These are phyloP conservation scores for Lactifluus volemus DNA, from an alignment of 768 basidiomycete genomes.

Conservation along the genomic window DNA sequence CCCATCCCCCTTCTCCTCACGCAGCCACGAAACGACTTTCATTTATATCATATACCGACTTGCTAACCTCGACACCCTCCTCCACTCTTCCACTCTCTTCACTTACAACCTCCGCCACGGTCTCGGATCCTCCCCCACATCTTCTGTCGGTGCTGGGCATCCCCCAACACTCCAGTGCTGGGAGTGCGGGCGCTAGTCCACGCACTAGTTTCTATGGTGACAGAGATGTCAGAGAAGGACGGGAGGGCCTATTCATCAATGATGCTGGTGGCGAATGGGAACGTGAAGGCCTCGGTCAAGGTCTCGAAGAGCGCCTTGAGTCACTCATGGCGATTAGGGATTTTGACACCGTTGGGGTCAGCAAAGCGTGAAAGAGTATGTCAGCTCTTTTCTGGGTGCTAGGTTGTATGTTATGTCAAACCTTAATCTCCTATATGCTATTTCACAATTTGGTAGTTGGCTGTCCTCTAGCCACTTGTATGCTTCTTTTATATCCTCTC, in stretches of 20 bases:
- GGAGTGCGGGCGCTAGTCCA: constrained; percentile 22
- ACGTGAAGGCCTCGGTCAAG: constrained; percentile 71
- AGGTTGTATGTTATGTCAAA: neutral
- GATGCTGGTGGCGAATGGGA: constrained; percentile 84
- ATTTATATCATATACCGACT: constrained; percentile 83
- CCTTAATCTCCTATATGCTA: constrained; percentile 13
- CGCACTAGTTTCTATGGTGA: constrained; percentile 20
- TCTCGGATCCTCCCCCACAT: constrained; percentile 63
- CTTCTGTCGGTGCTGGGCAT: constrained; percentile 51
- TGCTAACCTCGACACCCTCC: constrained; percentile 69
- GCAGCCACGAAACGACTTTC: constrained; percentile 61
- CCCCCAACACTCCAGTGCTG: constrained; percentile 26
- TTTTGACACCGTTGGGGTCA: constrained; percentile 8
- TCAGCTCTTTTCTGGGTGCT: neutral
- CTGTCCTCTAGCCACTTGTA: neutral
- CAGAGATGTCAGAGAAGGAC: constrained; percentile 15
- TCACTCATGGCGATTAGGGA: constrained; percentile 30
- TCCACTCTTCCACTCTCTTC: constrained; percentile 63
- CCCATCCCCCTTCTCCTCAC: constrained; percentile 39
- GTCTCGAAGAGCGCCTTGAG: constrained; percentile 78
- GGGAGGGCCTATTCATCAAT: constrained; percentile 35
- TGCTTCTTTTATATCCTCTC: neutral
- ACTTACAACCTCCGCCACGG: constrained; percentile 53
- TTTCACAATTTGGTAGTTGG: constrained; percentile 3
- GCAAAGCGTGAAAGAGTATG: constrained; percentile 11